phyloP scores from a whole-genome alignment of 2,329 filamentous ascomycete species.

The Fusarium sarcochroum region DNA sequence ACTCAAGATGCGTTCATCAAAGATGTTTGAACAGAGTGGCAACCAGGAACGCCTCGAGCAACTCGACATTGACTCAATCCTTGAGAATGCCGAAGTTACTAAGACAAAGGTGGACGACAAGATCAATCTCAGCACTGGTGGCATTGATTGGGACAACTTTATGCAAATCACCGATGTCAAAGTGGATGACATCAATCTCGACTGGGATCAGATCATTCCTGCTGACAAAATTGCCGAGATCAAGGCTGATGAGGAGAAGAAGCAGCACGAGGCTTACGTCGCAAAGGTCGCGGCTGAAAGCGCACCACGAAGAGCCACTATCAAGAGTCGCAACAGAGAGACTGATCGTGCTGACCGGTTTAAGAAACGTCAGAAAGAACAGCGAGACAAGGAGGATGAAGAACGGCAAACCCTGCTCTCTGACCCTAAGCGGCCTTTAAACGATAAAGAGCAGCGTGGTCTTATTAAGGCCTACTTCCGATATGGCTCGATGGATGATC shows the following conservation, averaged over 20 bases:
- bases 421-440: constrained; percentile 91
- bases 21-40: constrained; percentile 97
- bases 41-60: constrained; percentile 98
- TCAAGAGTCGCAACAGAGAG: constrained; percentile 69
- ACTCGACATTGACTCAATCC: constrained; percentile 95
- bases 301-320: constrained; percentile 81
- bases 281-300: constrained; percentile 87
- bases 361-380: constrained; percentile 76
- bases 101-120: constrained; percentile 96
- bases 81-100: constrained; percentile 96
- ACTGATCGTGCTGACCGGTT: constrained; percentile 75
- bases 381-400: constrained; percentile 75
- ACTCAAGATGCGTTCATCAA: constrained; percentile 97
- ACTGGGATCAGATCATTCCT: constrained; percentile 99
- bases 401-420: constrained; percentile 79
- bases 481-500: constrained; percentile 91
- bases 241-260: constrained; percentile 89
- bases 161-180: constrained; percentile 99
- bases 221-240: constrained; percentile 91
- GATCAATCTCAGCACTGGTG: constrained; percentile 91
- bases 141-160: constrained; percentile 88
- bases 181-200: constrained; percentile 82
- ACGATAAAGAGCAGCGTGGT: constrained; percentile 93
- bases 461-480: constrained; percentile 92
- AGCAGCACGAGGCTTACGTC: constrained; percentile 85